Percentiles rank a stretch among this genome's conserved stretches.
Conservation (phyloP, 2,329 filamentous ascomycete genomes). For the Cladophialophora exuberans region DNA sequence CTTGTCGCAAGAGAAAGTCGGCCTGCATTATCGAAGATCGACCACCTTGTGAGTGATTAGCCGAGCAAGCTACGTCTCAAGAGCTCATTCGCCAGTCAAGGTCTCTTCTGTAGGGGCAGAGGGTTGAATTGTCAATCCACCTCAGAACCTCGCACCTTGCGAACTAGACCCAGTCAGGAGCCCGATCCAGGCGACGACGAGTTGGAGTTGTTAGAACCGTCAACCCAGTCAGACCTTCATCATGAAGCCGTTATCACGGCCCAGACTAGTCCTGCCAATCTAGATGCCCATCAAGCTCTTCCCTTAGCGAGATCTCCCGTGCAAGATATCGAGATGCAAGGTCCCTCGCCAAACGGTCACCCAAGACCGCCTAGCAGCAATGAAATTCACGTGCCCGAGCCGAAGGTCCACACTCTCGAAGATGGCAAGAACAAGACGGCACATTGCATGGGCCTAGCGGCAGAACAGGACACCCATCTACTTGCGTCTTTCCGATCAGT, state of each 20-base stretch:
- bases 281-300: constrained; percentile 1
- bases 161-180: constrained; percentile 9
- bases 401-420: constrained; percentile 44
- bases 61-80: not conserved
- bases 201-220: not conserved
- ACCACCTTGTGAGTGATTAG: constrained; percentile 48
- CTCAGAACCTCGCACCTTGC: constrained; percentile 26
- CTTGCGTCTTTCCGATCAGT: constrained; percentile 53
- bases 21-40: constrained; percentile 51
- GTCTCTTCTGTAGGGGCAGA: constrained; percentile 36
- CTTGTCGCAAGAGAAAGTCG: constrained; percentile 51
- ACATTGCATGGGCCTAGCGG: constrained; percentile 50
- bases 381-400: constrained; percentile 12
- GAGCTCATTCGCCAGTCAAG: constrained; percentile 21
- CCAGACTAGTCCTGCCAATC: constrained; percentile 16
- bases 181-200: constrained; percentile 18
- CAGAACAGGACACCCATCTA: constrained; percentile 53
- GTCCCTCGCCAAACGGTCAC: not conserved
- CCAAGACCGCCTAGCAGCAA: constrained; percentile 13
- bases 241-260: not conserved
- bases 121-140: constrained; percentile 34
- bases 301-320: constrained; percentile 6
- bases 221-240: not conserved
- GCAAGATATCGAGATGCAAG: not conserved
- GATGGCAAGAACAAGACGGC: constrained; percentile 48